phyloP scores from a whole-genome alignment of 352 stramenopile species.

The Phytophthora megakarya region DNA sequence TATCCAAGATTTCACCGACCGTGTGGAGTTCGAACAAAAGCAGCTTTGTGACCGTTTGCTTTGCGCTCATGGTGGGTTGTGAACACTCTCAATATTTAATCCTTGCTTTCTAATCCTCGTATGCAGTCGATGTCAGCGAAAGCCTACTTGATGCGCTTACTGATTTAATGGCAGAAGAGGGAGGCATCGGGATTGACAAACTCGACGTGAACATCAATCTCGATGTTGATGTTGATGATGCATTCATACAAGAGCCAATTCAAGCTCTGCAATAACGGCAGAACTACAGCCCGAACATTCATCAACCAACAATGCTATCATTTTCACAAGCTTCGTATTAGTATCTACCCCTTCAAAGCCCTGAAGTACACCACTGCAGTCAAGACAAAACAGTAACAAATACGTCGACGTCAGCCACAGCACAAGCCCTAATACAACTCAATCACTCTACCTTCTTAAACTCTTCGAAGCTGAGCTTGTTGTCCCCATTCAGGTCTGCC shows the following conservation, averaged over 20 bases:
- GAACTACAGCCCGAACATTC: neutral
- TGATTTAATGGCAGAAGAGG: constrained; percentile 48
- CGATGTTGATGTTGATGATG: constrained; percentile 29
- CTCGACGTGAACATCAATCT: constrained; percentile 38
- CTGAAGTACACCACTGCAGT: constrained; percentile 48
- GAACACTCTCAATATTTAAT: constrained; percentile 3
- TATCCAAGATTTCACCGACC: constrained; percentile 35
- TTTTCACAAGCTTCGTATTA: constrained; percentile 19
- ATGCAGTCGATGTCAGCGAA: constrained; percentile 46
- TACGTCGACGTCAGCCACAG: constrained; percentile 18
- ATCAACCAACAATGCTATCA: constrained; percentile 23
- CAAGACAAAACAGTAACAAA: constrained; percentile 4
- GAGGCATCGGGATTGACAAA: constrained; percentile 48
- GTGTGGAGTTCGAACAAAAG: constrained; percentile 31
- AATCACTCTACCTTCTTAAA: constrained; percentile 81
- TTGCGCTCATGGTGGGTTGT: constrained; percentile 44
- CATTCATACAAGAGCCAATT: constrained; percentile 29
- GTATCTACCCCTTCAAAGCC: constrained; percentile 27
- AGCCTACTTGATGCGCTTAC: constrained; percentile 49
- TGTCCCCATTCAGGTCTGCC: constrained; percentile 82
- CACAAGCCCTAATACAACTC: constrained; percentile 2
- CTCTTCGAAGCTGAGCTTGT: constrained; percentile 88
- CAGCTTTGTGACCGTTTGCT: constrained; percentile 37
- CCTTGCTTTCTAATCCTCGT: constrained; percentile 12
- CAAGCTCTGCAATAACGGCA: constrained; percentile 19